Evolutionary conservation across 768 basidiomycete species (phyloP), one percentile per base, ranked within the genome.

Genomic region (Russula sp.): DNA sequence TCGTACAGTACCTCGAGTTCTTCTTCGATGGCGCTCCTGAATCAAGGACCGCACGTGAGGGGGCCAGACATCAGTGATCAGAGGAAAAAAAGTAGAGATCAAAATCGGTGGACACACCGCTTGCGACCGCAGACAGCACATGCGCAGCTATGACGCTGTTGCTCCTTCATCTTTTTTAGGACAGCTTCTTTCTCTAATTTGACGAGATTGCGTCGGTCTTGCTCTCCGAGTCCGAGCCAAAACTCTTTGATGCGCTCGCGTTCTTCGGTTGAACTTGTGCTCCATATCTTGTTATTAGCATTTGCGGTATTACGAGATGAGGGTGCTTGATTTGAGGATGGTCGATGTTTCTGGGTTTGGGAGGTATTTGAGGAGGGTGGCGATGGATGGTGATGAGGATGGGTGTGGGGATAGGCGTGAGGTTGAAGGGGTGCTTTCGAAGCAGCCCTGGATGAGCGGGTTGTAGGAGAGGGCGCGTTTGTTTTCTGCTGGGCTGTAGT

Each of bases 1-100:
- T 97, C 96, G 85, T 99, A 98, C 79, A 98, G 88, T 81, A 94
- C 92, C 83, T 98, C 94, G 77, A 99, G 90, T 83, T 99, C 97
- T 80, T 95, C 92, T 82, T 98, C 97, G 81, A 99, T 98, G 68
- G 95, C 95, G 80, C 90, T 89, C 72, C 92, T 95, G 73, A n/a
- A 49, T 50, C 44, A 16, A 10, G 11, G 42, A 61, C 22, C 46
- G 50, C 49, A 20, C 34, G 61, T 28, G 52, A 24, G 48, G 40
- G 52, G 46, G 16, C 20, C 32, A 59, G 44, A 49, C 44, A 34
- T 53, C 69, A 54, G 61, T 67, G 57, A 74, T 69, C 69, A 67
- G 70, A 71, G 64, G 56, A 49, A 61, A 74, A 69, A 65, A 61
- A 51, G n/a, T 18, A 63, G 64, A 68, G 72, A 69, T 70, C 16